A percentile compares a stretch with the other conserved stretches of the same genome.
Conservation (phyloP, 106 monocot genomes). For the Dendrobium huoshanense region DNA sequence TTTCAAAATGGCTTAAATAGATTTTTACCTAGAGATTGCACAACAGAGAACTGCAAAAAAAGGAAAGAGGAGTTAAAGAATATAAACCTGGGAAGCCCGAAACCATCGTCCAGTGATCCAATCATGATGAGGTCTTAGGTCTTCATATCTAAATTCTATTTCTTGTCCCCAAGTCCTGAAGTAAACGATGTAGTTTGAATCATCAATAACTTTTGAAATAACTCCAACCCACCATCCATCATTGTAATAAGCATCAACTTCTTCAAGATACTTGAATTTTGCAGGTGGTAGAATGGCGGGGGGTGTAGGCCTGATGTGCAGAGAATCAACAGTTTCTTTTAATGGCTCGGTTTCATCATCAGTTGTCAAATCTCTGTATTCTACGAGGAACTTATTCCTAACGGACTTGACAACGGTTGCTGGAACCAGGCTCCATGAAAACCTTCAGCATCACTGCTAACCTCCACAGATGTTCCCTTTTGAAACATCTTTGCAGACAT, state of each 20-base stretch:
- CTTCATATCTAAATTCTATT: constrained; percentile 33
- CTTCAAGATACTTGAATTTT: constrained; percentile 56
- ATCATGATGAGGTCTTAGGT: constrained; percentile 67
- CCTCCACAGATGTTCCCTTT: constrained; percentile 49
- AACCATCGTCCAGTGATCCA: constrained; percentile 71
- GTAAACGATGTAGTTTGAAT: constrained; percentile 55
- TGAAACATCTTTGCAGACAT: constrained; percentile 5
- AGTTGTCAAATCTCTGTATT: constrained; percentile 43
- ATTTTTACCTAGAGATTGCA: too few relatives aligned
- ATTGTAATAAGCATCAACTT: constrained; percentile 67
- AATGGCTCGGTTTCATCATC: constrained; percentile 53
- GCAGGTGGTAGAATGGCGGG: constrained; percentile 8
- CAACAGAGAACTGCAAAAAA: neutral
- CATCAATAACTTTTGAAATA: constrained; percentile 46
- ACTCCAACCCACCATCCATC: constrained; percentile 94
- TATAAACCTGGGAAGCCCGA: constrained; percentile 32
- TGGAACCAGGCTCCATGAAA: constrained; percentile 62
- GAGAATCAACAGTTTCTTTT: constrained; percentile 49
- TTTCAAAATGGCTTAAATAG: too few relatives aligned
- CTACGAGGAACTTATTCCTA: constrained; percentile 40
- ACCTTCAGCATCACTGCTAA: constrained; percentile 75
- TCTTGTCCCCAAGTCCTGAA: constrained; percentile 65
- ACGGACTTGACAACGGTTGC: constrained; percentile 37
- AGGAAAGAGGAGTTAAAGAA: neutral
- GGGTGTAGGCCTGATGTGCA: constrained; percentile 61